Evolutionary conservation across 768 basidiomycete genomes (phyloP).

Genomic region (Lentinula aciculospora): DNA sequence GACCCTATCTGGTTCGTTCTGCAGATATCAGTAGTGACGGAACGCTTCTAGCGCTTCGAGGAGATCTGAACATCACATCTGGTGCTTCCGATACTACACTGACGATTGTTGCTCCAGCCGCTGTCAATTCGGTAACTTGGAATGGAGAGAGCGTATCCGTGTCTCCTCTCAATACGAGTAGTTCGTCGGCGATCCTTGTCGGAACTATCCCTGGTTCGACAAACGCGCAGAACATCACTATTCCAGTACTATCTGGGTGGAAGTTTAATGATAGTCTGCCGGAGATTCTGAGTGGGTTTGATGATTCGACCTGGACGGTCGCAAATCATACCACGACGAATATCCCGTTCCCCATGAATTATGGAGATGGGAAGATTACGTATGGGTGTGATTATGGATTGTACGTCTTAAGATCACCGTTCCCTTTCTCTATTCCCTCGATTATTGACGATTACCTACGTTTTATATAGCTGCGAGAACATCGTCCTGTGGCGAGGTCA

Average conservation of each 20-base stretch:
- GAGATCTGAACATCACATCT: constrained; percentile 52
- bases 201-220: background rate
- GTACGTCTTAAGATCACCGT: constrained; percentile 34
- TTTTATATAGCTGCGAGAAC: constrained; percentile 67
- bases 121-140: constrained; percentile 57
- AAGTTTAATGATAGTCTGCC: constrained; percentile 72
- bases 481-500: constrained; percentile 79
- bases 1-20: constrained; percentile 59
- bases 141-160: constrained; percentile 46
- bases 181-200: constrained; percentile 11
- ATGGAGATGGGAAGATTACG: constrained; percentile 69
- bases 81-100: constrained; percentile 35
- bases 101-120: constrained; percentile 57
- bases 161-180: constrained; percentile 7
- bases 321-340: constrained; percentile 72
- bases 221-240: background rate
- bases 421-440: background rate
- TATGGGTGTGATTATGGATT: constrained; percentile 88
- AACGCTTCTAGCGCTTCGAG: constrained; percentile 47
- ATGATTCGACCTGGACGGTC: constrained; percentile 58
- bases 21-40: constrained; percentile 40
- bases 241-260: constrained; percentile 40
- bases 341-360: constrained; percentile 61
- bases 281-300: constrained; percentile 51
- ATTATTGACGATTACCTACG: background rate